Conservation (phyloP, 2,329 filamentous ascomycete genomes). For the Exophiala xenobiotica region DNA sequence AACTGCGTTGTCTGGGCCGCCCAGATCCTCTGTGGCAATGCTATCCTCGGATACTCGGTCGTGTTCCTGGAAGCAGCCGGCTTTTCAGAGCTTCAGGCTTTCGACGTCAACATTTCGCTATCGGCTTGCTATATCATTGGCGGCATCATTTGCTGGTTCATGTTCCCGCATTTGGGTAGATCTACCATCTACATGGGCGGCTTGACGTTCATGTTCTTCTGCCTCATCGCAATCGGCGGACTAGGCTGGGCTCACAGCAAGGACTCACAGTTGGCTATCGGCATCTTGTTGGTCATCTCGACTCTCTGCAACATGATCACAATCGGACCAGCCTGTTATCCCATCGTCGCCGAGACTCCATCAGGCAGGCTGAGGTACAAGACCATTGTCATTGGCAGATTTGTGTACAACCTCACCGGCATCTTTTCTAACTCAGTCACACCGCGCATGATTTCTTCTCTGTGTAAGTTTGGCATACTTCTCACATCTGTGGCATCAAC, state of each 20-base stretch:
- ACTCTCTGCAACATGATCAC: slow-evolving; percentile 57
- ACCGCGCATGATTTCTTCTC: slow-evolving; percentile 33
- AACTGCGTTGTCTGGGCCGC: slow-evolving; percentile 43
- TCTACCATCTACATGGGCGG: slow-evolving; percentile 45
- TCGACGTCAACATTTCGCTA: slow-evolving; percentile 43
- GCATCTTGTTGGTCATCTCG: slow-evolving; percentile 49
- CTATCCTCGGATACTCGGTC: slow-evolving; percentile 40
- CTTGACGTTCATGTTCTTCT: slow-evolving; percentile 41
- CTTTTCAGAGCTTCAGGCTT: slow-evolving; percentile 39
- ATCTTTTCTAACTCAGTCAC: slow-evolving; percentile 47
- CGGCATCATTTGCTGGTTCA: slow-evolving; percentile 42
- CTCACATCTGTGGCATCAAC: slow-evolving; percentile 31
- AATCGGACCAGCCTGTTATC: slow-evolving; percentile 56
- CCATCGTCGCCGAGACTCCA: slow-evolving; percentile 54
- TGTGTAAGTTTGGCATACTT: slow-evolving; percentile 28
- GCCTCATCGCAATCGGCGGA: slow-evolving; percentile 38
- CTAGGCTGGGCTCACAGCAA: slow-evolving; percentile 32
- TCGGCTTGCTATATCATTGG: slow-evolving; percentile 44
- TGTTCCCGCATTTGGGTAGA: slow-evolving; percentile 43
- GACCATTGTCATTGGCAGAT: slow-evolving; percentile 55
- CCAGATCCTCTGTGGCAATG: slow-evolving; percentile 41
- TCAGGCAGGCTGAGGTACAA: slow-evolving; percentile 57
- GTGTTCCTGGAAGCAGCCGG: slow-evolving; percentile 43
- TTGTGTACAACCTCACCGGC: slow-evolving; percentile 51
- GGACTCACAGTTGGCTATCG: slow-evolving; percentile 36